Percentiles rank a stretch among this genome's conserved stretches.
phyloP scores from a whole-genome alignment of 2,329 filamentous ascomycete species.

The Bipolaris zeicola region DNA sequence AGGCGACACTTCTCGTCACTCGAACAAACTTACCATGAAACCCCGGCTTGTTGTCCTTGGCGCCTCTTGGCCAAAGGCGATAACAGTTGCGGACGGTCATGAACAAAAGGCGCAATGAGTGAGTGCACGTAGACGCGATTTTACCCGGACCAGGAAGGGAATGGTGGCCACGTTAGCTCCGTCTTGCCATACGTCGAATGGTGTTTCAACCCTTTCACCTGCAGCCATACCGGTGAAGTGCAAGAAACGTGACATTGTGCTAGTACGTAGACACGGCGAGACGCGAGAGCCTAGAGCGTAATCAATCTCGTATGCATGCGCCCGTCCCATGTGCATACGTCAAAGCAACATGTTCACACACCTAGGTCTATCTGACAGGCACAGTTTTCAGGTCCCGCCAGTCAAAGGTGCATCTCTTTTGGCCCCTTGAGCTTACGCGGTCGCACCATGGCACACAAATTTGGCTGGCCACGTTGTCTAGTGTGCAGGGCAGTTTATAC shows the following conservation, averaged over 20 bases:
- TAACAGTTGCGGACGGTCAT: neutral
- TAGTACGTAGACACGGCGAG: neutral
- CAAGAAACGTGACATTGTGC: too few species aligned
- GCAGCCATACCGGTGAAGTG: neutral
- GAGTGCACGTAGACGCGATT: neutral
- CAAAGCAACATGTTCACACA: neutral
- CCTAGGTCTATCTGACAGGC: neutral
- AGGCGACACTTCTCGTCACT: neutral
- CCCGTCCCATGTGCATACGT: neutral
- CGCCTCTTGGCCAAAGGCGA: neutral
- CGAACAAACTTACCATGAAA: neutral
- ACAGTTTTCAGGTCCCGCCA: neutral
- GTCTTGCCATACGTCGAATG: neutral
- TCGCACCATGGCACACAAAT: neutral
- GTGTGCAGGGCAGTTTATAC: neutral
- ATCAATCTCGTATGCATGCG: neutral
- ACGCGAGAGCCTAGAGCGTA: neutral
- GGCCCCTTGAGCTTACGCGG: neutral
- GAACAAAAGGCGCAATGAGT: too few species aligned
- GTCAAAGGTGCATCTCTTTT: neutral
- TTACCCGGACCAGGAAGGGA: neutral
- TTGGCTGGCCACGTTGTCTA: neutral
- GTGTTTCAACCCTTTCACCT: neutral
- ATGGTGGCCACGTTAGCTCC: neutral
- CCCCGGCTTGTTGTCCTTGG: neutral